Percentiles rank a stretch among this genome's conserved stretches.
phyloP scores from a whole-genome alignment of 441 rosid species.

The Gossypium gossypioides region DNA sequence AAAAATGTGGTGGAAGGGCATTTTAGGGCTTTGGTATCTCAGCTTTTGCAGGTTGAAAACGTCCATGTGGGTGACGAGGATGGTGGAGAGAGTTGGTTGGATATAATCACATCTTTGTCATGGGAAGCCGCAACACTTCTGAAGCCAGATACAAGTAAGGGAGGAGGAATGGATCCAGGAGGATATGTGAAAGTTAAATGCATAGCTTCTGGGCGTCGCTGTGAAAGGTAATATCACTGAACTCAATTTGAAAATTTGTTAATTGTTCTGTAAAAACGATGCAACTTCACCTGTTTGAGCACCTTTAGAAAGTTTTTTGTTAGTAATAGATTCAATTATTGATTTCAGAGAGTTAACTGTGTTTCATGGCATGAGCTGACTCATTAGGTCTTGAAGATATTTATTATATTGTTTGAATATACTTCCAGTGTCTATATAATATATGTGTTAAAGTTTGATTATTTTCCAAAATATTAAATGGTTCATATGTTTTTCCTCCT shows the following conservation, averaged over 20 bases:
- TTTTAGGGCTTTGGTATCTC: slow-evolving; percentile 68
- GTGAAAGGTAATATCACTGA: slow-evolving; percentile 44
- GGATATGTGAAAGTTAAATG: slow-evolving; percentile 76
- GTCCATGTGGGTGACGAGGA: slow-evolving; percentile 41
- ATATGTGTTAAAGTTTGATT: not conserved
- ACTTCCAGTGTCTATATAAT: slow-evolving; percentile 12
- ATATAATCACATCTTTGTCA: slow-evolving; percentile 61
- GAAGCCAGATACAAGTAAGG: slow-evolving; percentile 63
- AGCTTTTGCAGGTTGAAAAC: slow-evolving; percentile 66
- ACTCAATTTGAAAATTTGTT: slow-evolving; percentile 10
- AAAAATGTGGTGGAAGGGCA: slow-evolving; percentile 70
- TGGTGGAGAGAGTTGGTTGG: slow-evolving; percentile 57
- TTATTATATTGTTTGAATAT: not conserved
- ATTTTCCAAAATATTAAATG: not conserved
- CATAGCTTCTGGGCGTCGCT: slow-evolving; percentile 51
- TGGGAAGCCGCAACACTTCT: slow-evolving; percentile 78
- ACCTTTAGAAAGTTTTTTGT: slow-evolving; percentile 6
- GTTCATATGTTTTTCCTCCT: slow-evolving; percentile 5
- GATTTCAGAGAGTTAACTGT: not conserved
- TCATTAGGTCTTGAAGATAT: slow-evolving; percentile 9
- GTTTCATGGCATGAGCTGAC: not conserved
- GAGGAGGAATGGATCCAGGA: slow-evolving; percentile 83
- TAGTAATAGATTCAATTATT: not conserved
- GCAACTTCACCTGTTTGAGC: not conserved
- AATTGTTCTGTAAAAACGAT: not conserved